Evolutionary conservation across 1,139 yeast species (phyloP).

Genomic region (Pichia norvegensis): DNA sequence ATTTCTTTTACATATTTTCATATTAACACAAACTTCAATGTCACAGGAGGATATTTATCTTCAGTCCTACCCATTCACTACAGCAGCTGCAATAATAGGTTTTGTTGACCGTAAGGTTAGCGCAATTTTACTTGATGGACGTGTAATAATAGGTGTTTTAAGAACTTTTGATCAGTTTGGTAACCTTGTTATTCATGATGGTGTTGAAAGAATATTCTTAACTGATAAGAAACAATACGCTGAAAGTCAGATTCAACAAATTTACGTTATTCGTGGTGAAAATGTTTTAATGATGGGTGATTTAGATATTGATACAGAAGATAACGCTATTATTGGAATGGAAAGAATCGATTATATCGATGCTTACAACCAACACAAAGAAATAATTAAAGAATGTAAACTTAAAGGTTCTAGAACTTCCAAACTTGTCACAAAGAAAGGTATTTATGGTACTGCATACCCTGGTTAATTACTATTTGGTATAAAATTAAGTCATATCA

Average conservation of each 20-base stretch:
- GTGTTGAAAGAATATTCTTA: slow-evolving; percentile 77
- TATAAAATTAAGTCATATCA: not conserved
- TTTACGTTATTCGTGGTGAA: slow-evolving; percentile 90
- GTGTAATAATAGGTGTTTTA: slow-evolving; percentile 79
- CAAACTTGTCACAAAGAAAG: not conserved
- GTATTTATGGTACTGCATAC: slow-evolving; percentile 4
- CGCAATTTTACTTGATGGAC: slow-evolving; percentile 84
- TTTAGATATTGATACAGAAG: slow-evolving; percentile 83
- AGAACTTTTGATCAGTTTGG: slow-evolving; percentile 96
- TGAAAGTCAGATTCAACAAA: slow-evolving; percentile 56
- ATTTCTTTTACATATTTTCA: not conserved
- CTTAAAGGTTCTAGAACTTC: not conserved
- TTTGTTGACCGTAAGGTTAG: slow-evolving; percentile 85
- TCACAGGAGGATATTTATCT: slow-evolving; percentile 38
- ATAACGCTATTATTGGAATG: slow-evolving; percentile 41
- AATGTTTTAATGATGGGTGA: slow-evolving; percentile 96
- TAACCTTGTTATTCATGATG: slow-evolving; percentile 85
- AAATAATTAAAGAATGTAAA: not conserved
- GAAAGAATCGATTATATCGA: slow-evolving; percentile 4
- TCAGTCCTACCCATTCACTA: slow-evolving; percentile 81
- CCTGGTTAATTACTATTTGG: not conserved
- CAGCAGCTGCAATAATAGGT: slow-evolving; percentile 93
- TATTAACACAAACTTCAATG: slow-evolving; percentile 4
- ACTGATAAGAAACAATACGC: slow-evolving; percentile 50
- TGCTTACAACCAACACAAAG: slow-evolving; percentile 1